Base-by-base conservation (phyloP, 2,329 filamentous ascomycete genomes). In the Fusarium nematophilum region DNA sequence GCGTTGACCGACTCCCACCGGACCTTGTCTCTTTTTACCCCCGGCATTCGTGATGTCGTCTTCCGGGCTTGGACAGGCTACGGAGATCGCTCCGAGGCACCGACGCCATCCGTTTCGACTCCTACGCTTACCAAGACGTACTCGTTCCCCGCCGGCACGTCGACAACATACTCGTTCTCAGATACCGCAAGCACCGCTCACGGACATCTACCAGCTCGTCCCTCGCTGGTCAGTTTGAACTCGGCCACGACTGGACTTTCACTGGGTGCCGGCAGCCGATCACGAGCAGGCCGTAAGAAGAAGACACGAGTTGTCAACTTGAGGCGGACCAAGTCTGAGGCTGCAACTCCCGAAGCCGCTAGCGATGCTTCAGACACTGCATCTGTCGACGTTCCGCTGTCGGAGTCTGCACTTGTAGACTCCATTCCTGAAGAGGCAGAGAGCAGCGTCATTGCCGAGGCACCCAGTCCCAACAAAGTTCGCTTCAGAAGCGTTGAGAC, bases 1-100 rank as follows among this genome's bases (percentile, higher is more conserved):
- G 86, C 92, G 1, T 80, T 99, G 53, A 93, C 87, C 4, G 90
- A 96, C 70, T 96, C 93, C 3, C 93, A 98, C 68, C 88, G 91
- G 40, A 98, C 95, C 0, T 78, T 98, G 27, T 96, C 93, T 5
- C 81, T 98, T 0, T 96, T 96, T 72, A 97, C 94, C 1, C 93
- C 94, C 0, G 87, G 90, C n/a, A 94, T 98, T 54, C 83, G 87
- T 46, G 92, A 98, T 74, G 91, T 92, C 4, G 90, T 98, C 21
- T 97, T 96, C 75, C 86, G 95, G 56, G 95, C 94, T 26, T 97
- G 93, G 92, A 91, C 94, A 13, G 90, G 90, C 33, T 86, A 89
- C 29, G 83, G 86, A 44, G 93, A 97, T 58, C 83, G 87, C 53
- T 82, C 82, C 36, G 91, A 95, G 54, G 70, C 80, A 52, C 72